Base-by-base conservation (phyloP, 345 rosid species). In the Melastoma malabathricum region DNA sequence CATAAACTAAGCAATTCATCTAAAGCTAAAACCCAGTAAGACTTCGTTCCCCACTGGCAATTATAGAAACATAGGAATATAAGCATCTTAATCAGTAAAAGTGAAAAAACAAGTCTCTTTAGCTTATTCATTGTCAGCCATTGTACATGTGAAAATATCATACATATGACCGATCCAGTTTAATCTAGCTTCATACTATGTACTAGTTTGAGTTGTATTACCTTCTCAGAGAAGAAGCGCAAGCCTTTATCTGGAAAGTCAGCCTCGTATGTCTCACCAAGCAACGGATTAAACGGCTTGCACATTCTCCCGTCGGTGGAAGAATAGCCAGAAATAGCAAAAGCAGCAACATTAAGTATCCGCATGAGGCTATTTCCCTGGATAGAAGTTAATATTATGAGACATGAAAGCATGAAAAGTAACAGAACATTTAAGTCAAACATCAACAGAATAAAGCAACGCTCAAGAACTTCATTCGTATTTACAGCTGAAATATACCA, bases 261-360 rank as follows among this genome's bases (percentile, higher is more conserved):
- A 18, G 97, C 99, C 63, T 93, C 99, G 18, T 81, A 93, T 22
- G 99, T 93, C 71, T 93, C 97, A 66, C 99, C 99, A 51, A 93
- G 67, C 64, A 93, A 73, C 31, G 99, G 99, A 73, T 93, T 88
- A 65, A 93, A 93, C 5, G 99, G 99, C 77, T 93, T 93, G 77
- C 97, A 93, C n/a, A 74, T 76, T 70, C 97, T 83, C 75, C 99
- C 99, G 66, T 93, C 97, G 15, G 97, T 93, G 57, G 99, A 88
- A 68, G 97, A 89, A 70, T 93, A 93, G 29, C 97, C 99, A 47
- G 99, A 93, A 43, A 83, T 78, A 65, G 99, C 99, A 78, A 93
- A 93, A 59, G 99, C 99, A 68, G 99, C 99, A 49, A 93, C 94
- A 56, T 88, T 88, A 57, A 93, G 90, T 53, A 88, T 78, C 68